phyloP scores from a whole-genome alignment of 2,329 filamentous ascomycete genomes.

The Hypoxylon sp. region DNA sequence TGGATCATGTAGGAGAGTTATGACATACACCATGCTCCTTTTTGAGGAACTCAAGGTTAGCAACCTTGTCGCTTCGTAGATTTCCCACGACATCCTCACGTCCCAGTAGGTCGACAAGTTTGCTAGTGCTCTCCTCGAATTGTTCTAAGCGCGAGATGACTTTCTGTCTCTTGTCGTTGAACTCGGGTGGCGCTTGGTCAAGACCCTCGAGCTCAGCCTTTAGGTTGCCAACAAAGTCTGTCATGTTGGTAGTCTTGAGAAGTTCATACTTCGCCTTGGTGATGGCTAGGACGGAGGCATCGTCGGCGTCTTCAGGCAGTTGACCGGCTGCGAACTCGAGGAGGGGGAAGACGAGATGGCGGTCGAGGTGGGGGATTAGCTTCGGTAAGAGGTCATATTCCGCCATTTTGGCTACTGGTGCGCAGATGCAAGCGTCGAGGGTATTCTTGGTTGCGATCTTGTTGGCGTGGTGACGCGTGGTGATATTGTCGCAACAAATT shows the following conservation, averaged over 20 bases:
- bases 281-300: slow-evolving; percentile 75
- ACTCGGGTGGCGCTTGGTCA: slow-evolving; percentile 84
- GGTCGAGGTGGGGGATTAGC: slow-evolving; percentile 91
- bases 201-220: slow-evolving; percentile 91
- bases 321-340: slow-evolving; percentile 91
- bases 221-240: slow-evolving; percentile 93
- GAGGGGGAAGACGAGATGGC: slow-evolving; percentile 95
- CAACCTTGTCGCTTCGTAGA: slow-evolving; percentile 95
- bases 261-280: slow-evolving; percentile 92
- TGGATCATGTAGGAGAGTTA: neutral
- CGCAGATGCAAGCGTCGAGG: neutral
- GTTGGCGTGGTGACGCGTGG: neutral
- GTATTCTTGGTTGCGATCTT: slow-evolving; percentile 48
- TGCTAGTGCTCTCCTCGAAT: slow-evolving; percentile 88
- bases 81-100: slow-evolving; percentile 92
- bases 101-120: slow-evolving; percentile 88
- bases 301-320: slow-evolving; percentile 80
- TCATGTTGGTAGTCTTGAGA: slow-evolving; percentile 98
- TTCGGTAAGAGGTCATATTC: slow-evolving; percentile 88
- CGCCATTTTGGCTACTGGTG: slow-evolving; percentile 66
- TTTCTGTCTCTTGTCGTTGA: slow-evolving; percentile 88
- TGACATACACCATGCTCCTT: slow-evolving; percentile 87
- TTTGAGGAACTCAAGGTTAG: slow-evolving; percentile 98
- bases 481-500: slow-evolving; percentile 6
- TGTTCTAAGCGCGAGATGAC: slow-evolving; percentile 86